phyloP scores from a whole-genome alignment of 2,329 filamentous ascomycete genomes.

The Reticulascus tulasneorum region DNA sequence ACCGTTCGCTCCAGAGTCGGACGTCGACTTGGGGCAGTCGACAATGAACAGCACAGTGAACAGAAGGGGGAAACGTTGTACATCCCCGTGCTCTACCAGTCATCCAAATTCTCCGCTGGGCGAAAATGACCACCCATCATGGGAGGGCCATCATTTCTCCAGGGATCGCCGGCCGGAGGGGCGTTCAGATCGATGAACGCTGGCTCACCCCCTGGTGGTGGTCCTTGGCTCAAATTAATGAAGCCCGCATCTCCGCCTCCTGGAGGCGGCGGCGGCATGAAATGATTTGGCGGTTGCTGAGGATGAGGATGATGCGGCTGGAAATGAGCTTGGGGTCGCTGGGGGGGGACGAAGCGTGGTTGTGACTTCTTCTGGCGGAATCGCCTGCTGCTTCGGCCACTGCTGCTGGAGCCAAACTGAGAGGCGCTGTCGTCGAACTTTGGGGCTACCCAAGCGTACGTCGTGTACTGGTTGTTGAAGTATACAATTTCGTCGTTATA shows the following conservation, averaged over 20 bases:
- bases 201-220: slow-evolving; percentile 2
- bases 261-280: slow-evolving; percentile 2
- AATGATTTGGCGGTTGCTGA: slow-evolving; percentile 1
- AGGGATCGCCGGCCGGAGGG: too few species aligned
- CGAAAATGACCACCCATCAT: too few species aligned
- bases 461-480: slow-evolving; percentile 6
- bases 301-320: slow-evolving; percentile 4
- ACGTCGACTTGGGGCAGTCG: too few species aligned
- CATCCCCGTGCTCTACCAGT: too few species aligned
- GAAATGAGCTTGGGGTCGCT: slow-evolving; percentile 1
- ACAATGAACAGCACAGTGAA: too few species aligned
- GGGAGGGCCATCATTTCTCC: too few species aligned
- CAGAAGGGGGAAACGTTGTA: too few species aligned
- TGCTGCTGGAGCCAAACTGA: slow-evolving; percentile 6
- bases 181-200: slow-evolving; percentile 11
- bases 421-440: slow-evolving; percentile 13
- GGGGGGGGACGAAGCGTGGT: slow-evolving; percentile 4
- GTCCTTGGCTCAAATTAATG: neutral
- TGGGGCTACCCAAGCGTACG: slow-evolving; percentile 12
- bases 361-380: neutral
- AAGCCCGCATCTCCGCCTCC: neutral
- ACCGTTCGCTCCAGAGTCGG: too few species aligned
- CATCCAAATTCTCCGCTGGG: too few species aligned
- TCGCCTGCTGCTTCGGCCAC: slow-evolving; percentile 6
- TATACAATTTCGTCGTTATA: slow-evolving; percentile 7